Evolutionary conservation across 2,329 filamentous ascomycete species (phyloP), one percentile per base, ranked within the genome.

Genomic region (Penicillium sp.): DNA sequence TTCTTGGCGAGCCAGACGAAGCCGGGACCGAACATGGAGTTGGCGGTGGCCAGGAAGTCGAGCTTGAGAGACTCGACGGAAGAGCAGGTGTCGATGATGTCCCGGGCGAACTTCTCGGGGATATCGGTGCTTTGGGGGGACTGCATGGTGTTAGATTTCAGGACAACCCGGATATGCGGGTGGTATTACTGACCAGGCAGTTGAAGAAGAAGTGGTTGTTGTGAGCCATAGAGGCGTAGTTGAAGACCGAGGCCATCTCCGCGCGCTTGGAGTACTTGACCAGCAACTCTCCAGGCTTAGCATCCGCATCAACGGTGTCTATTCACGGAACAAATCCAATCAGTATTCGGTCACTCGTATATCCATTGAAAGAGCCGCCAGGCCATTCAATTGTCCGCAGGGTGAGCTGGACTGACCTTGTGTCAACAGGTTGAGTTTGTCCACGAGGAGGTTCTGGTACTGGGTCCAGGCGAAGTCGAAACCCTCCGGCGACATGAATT

Each of bases 221-320:
- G 83, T 90, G 89, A 55, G 91, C 90, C 90, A 96, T 96, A 68
- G 91, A 96, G 75, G 95, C 95, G 75, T 96, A 86, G 84, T 98
- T 99, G 86, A 99, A 99, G 73, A 89, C 80, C 66, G 88, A 82
- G 43, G 95, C 95, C 61, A 84, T 82, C 65, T 82, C 82, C 45
- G 93, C 89, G 69, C 95, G 85, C 75, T 92, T 91, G 58, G 93
- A 90, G 57, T 88, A 88, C 69, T 86, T 81, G 69, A 93, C 81
- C 70, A 90, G 77, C 70, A 96, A 86, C 47, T 86, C 80, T 75
- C 90, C 87, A 59, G 86, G 75, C 50, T 82, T 78, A 64, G 82
- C 78, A 72, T 85, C 77, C 63, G 87, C 87, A 69, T 84, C 82
- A 19, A 86, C 79, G 64, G 84, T 88, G 65, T 85, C 89, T 91